A percentile compares a stretch with the other conserved stretches of the same genome.
These are phyloP conservation scores for Cladosporium sp. DNA, from an alignment of 2,329 filamentous ascomycete species.

Conservation along the genomic window DNA sequence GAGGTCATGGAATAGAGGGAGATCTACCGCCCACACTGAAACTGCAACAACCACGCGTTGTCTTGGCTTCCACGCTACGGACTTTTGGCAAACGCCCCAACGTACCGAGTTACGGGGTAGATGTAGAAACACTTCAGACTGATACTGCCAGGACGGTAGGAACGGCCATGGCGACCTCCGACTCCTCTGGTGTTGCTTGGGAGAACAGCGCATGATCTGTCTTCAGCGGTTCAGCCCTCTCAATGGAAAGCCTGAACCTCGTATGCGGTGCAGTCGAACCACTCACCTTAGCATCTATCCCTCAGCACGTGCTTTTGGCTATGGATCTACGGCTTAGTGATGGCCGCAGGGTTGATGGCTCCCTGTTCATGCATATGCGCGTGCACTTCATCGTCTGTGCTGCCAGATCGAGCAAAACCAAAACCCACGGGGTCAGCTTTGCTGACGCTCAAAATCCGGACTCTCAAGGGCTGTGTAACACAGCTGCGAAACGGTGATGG, in stretches of 20 bases:
- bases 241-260: background rate
- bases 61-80: constrained; percentile 17
- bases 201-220: background rate
- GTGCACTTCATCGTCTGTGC: background rate
- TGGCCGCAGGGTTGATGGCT: constrained; percentile 10
- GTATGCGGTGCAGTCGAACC: background rate
- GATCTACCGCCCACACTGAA: constrained; percentile 8
- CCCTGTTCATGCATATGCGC: constrained; percentile 10
- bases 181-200: background rate
- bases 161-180: background rate
- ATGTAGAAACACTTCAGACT: background rate
- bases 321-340: constrained; percentile 8
- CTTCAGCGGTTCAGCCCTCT: background rate
- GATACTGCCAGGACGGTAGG: background rate
- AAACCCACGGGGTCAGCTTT: background rate
- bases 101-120: background rate
- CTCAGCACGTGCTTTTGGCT: background rate
- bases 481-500: background rate
- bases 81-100: constrained; percentile 6
- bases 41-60: background rate
- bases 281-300: background rate
- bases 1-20: constrained; percentile 15
- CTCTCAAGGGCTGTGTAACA: background rate
- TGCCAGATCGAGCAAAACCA: constrained; percentile 1
- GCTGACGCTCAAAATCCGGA: background rate